Evolutionary conservation across 257 asterid species (phyloP).

Genomic region (Lavandula angustifolia): DNA sequence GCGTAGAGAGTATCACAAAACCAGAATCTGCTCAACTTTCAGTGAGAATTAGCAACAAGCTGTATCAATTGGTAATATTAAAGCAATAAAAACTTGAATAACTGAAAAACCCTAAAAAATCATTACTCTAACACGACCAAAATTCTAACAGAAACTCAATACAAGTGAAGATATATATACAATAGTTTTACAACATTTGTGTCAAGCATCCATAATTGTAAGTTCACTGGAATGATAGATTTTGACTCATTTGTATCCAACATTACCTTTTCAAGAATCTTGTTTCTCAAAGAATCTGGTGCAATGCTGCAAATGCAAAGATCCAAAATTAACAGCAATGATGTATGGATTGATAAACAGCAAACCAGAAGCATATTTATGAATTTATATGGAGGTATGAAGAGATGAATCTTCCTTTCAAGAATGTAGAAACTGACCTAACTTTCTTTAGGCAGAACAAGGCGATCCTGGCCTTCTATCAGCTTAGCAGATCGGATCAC

Average conservation of each 20-base stretch:
- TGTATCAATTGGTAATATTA: no score
- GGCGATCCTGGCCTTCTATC: slow-evolving; percentile 86
- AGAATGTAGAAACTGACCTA: slow-evolving; percentile 7
- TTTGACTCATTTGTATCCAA: no score
- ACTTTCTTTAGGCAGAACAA: slow-evolving; percentile 57
- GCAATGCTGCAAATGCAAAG: slow-evolving; percentile 2
- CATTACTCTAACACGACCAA: neutral
- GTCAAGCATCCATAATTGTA: neutral
- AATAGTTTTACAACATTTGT: slow-evolving; percentile 2
- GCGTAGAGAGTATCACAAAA: no score
- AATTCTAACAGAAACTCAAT: neutral
- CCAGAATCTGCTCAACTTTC: no score
- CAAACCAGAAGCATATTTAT: neutral
- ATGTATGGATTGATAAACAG: neutral
- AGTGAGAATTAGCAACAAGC: no score
- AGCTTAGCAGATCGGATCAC: slow-evolving; percentile 77
- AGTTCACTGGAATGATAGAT: neutral
- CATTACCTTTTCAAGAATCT: neutral
- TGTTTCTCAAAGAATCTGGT: neutral
- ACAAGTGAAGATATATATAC: neutral
- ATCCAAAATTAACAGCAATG: slow-evolving; percentile 12
- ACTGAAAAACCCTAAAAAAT: no score
- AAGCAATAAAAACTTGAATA: no score
- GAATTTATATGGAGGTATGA: neutral
- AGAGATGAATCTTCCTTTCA: no score